Conservation (phyloP, 225 moss, liverwort and hornwort genomes). For the Sphagnum tenellum region DNA sequence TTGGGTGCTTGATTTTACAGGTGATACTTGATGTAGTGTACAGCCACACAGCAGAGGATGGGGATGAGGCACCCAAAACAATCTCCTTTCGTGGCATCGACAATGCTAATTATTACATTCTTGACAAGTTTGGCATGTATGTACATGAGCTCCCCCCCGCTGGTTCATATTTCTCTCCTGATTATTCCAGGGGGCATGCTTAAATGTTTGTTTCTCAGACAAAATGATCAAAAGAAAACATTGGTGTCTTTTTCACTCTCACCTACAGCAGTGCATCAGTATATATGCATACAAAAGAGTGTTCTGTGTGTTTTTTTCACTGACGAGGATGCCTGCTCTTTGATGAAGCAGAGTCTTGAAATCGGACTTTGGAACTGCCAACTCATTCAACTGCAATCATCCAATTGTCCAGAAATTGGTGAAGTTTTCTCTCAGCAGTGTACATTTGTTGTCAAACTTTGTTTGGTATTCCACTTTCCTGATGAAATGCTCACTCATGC, state of each 20-base stretch:
- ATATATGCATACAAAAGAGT: too few relatives aligned
- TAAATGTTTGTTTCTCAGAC: too few relatives aligned
- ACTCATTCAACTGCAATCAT: constrained; percentile 85
- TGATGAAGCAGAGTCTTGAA: constrained; percentile 45
- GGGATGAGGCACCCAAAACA: constrained; percentile 71
- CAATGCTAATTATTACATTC: constrained; percentile 79
- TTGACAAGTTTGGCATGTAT: constrained; percentile 74
- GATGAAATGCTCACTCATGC: too few relatives aligned
- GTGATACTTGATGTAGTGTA: constrained; percentile 80
- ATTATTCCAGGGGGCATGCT: too few relatives aligned
- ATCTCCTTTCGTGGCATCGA: constrained; percentile 88
- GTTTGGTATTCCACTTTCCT: too few relatives aligned
- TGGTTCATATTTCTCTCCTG: too few relatives aligned
- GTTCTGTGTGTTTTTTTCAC: too few relatives aligned
- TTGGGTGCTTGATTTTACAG: constrained; percentile 19
- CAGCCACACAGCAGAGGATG: constrained; percentile 83
- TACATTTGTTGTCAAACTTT: too few relatives aligned
- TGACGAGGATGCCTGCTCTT: background rate
- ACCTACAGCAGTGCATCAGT: too few relatives aligned
- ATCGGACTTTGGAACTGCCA: constrained; percentile 59
- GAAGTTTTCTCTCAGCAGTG: background rate
- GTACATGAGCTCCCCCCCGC: constrained; percentile 2
- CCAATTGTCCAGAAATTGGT: constrained; percentile 74
- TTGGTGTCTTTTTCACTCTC: too few relatives aligned
- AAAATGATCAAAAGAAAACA: too few relatives aligned